Conservation (phyloP, 192 early-diverging fungal genomes). For the Coemansia aciculifera region DNA sequence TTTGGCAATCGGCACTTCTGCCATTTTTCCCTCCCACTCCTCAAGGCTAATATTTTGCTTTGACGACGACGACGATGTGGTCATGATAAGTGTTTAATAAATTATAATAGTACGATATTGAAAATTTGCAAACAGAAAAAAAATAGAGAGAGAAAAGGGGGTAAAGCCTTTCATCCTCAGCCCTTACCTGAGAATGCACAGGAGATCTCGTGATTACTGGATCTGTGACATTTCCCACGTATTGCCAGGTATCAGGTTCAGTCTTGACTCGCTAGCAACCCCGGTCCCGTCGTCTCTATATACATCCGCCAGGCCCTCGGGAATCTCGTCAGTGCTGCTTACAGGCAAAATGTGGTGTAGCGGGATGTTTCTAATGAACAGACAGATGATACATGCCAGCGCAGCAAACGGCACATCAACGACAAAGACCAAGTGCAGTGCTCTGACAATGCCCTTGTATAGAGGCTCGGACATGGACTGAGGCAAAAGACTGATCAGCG, state of each 20-base stretch:
- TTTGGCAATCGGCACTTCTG: slow-evolving; percentile 82
- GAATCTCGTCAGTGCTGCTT: slow-evolving; percentile 31
- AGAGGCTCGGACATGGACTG: slow-evolving; percentile 12
- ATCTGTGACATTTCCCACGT: background rate
- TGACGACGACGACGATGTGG: slow-evolving; percentile 44
- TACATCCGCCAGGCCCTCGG: slow-evolving; percentile 13
- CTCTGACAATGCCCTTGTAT: slow-evolving; percentile 36
- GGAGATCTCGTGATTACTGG: background rate
- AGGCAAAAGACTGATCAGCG: slow-evolving; percentile 35
- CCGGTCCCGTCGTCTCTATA: background rate
- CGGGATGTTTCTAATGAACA: slow-evolving; percentile 40
- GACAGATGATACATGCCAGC: slow-evolving; percentile 38
- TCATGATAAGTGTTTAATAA: background rate
- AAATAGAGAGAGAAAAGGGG: background rate
- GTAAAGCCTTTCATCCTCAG: background rate
- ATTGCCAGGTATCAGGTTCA: background rate
- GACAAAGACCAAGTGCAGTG: slow-evolving; percentile 48
- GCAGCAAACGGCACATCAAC: slow-evolving; percentile 50
- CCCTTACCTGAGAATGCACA: background rate
- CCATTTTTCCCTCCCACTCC: slow-evolving; percentile 84
- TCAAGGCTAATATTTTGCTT: slow-evolving; percentile 67
- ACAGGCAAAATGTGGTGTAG: slow-evolving; percentile 36
- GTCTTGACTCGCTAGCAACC: background rate
- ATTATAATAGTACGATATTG: background rate
- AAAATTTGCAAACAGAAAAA: background rate